Evolutionary conservation across 2,329 filamentous ascomycete genomes (phyloP).

Genomic region (Pleochaeta shiraiana): DNA sequence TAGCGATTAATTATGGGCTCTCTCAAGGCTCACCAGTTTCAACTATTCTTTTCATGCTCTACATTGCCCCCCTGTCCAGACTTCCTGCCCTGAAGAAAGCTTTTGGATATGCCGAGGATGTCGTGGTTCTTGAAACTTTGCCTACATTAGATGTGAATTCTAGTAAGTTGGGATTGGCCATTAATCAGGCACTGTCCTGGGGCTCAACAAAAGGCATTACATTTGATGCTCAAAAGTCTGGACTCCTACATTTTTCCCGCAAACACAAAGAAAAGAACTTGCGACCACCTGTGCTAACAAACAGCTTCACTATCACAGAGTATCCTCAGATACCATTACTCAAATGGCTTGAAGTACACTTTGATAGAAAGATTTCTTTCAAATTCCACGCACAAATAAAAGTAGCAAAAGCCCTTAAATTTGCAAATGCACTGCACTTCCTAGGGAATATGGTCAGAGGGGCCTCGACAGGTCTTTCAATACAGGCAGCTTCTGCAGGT

Average conservation of each 20-base stretch:
- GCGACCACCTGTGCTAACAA: not conserved
- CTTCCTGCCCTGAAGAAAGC: not conserved
- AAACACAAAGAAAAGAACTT: not conserved
- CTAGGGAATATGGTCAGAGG: not conserved
- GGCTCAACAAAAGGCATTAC: not conserved
- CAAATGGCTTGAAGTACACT: not conserved
- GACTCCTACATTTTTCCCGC: not conserved
- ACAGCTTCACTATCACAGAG: not conserved
- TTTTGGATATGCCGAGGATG: too few species aligned
- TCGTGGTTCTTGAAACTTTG: not conserved
- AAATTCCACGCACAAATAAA: not conserved
- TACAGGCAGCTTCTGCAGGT: not conserved
- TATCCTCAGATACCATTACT: too few species aligned
- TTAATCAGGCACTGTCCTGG: not conserved
- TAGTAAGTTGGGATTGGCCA: too few species aligned
- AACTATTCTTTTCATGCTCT: not conserved
- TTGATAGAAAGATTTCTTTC: not conserved
- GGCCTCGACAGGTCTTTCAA: not conserved
- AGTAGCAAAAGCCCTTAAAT: not conserved
- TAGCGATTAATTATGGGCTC: not conserved
- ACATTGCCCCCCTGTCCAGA: not conserved
- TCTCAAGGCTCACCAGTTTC: not conserved
- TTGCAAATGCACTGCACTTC: not conserved
- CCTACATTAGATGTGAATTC: too few species aligned
- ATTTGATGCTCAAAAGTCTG: not conserved